Conservation (phyloP, 2,329 filamentous ascomycete genomes). For the Helotiales sp. region DNA sequence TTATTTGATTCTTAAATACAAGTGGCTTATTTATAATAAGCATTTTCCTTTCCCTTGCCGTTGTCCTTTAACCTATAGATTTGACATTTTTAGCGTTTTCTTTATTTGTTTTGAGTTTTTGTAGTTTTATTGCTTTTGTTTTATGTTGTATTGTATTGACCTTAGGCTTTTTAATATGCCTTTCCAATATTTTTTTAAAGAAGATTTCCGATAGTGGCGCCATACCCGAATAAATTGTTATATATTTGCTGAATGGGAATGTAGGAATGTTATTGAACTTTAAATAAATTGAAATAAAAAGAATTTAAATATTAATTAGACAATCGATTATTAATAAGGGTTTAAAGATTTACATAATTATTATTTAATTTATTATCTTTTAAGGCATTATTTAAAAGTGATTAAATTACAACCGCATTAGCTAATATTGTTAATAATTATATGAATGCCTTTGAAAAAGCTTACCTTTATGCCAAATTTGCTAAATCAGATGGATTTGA, state of each 20-base stretch:
- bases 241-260: slow-evolving; percentile 7
- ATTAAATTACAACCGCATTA: slow-evolving; percentile 8
- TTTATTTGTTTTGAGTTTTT: slow-evolving; percentile 12
- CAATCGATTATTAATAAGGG: not conserved
- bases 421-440: slow-evolving; percentile 9
- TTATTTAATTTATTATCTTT: slow-evolving; percentile 13
- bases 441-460: not conserved
- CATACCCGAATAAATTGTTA: slow-evolving; percentile 5
- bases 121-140: slow-evolving; percentile 4
- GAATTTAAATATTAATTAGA: slow-evolving; percentile 7
- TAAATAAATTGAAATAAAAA: slow-evolving; percentile 12
- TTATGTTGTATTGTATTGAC: slow-evolving; percentile 11
- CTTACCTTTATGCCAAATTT: slow-evolving; percentile 29
- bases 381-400: slow-evolving; percentile 9
- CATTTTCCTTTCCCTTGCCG: slow-evolving; percentile 9
- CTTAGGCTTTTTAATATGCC: slow-evolving; percentile 15
- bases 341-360: slow-evolving; percentile 7
- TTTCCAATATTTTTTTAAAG: slow-evolving; percentile 11
- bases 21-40: slow-evolving; percentile 13
- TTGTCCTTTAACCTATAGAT: not conserved
- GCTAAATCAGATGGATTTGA: slow-evolving; percentile 27
- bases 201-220: slow-evolving; percentile 10
- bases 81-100: slow-evolving; percentile 10
- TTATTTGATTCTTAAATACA: not conserved
- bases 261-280: slow-evolving; percentile 8